Base-by-base conservation (phyloP, 345 rosid genomes). In the Schrenkiella parvula region DNA sequence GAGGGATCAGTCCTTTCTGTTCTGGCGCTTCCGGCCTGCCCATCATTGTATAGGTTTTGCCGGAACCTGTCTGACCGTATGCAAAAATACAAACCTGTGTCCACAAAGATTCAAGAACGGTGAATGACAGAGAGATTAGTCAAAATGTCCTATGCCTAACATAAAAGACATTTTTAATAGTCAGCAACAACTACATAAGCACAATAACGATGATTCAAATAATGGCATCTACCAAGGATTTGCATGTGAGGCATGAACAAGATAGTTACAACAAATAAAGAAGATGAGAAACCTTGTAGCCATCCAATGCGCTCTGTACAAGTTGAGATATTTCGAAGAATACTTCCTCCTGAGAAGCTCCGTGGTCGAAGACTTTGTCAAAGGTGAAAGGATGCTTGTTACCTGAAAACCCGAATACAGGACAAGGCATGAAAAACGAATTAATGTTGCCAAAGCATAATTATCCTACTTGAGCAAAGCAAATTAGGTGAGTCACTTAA, bases 1-100 rank as follows among this genome's bases (percentile, higher is more conserved):
- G 95, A 0, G 98, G 98, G 44, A 92, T 92, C 64, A 92, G 55
- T n/a, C 98, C 98, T 78, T 87, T 88, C 68, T 84, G 85, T 14
- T 85, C 88, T 21, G 75, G 51, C 17, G 80, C 73, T 66, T 86
- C 89, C 25, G 95, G 90, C 79, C 84, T 88, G 37, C 98, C 98
- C 96, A 92, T 87, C 98, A 92, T 92, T 14, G 98, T 92, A 68
- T 92, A 92, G 2, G 98, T 92, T 79, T 92, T 92, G 0, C 98
- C 98, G 1, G 98, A 92, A 44, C 98, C 98, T 3, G 98, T 92
- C 64, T 92, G 98, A 35, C 98, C 96, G 47, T 92, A 92, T 28
- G 98, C 96, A 85, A 92, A 92, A 50, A 92, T 92, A 68, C 98
- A 92, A 9, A 92, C 96, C 98, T 92, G 78, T 74, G 21, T 71